phyloP scores from a whole-genome alignment of 257 asterid species.

The Jasminum sambac region DNA sequence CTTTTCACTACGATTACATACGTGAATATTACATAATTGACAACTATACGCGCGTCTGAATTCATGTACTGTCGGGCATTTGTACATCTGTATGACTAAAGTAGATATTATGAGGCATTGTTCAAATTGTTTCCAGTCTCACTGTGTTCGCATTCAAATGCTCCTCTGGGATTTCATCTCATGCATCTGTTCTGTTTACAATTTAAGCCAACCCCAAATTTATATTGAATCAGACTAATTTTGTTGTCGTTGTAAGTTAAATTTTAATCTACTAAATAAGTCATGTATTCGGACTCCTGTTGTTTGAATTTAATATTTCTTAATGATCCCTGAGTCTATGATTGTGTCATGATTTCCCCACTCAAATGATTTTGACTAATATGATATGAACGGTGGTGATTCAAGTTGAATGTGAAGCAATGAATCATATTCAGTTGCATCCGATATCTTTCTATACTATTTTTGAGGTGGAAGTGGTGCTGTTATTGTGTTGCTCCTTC shows the following conservation, averaged over 20 bases:
- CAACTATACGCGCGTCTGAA: neutral
- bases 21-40: neutral
- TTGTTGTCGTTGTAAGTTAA: neutral
- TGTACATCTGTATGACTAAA: neutral
- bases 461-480: neutral
- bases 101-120: neutral
- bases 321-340: neutral
- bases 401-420: neutral
- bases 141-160: neutral
- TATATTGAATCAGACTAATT: neutral
- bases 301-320: neutral
- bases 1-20: neutral
- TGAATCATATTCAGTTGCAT: neutral
- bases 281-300: neutral
- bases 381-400: neutral
- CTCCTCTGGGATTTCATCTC: neutral
- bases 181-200: neutral
- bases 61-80: neutral
- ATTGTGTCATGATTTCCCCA: neutral
- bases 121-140: neutral
- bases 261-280: neutral
- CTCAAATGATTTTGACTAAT: neutral
- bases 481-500: neutral
- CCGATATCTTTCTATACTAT: neutral
- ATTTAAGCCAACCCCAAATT: neutral